phyloP scores from a whole-genome alignment of 768 basidiomycete genomes.

The Wakefieldia striispora region DNA sequence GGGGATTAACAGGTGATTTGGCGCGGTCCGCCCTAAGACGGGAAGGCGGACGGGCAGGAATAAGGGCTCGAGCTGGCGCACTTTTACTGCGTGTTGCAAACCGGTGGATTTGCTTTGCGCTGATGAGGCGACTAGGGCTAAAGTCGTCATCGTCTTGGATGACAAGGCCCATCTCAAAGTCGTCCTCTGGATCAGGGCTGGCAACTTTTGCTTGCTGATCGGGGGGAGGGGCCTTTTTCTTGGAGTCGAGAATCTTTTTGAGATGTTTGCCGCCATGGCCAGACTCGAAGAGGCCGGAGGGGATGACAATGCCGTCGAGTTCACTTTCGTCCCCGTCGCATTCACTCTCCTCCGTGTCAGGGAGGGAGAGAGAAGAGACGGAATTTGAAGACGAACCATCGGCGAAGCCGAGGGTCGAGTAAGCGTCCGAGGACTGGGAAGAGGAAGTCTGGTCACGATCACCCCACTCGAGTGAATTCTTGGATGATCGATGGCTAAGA shows the following conservation, averaged over 20 bases:
- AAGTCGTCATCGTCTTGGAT: conserved; percentile 83
- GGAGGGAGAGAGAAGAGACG: conserved; percentile 59
- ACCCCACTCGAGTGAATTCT: conserved; percentile 82
- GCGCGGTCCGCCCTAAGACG: conserved; percentile 60
- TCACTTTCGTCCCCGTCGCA: conserved; percentile 68
- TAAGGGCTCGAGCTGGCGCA: conserved; percentile 48
- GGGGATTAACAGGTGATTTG: conserved; percentile 71
- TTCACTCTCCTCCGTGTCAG: conserved; percentile 71
- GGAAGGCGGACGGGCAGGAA: conserved; percentile 61
- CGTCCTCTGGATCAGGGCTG: conserved; percentile 71
- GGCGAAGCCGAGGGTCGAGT: conserved; percentile 75
- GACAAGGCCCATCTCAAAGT: conserved; percentile 82
- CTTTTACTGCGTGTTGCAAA: conserved; percentile 56
- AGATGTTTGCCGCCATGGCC: conserved; percentile 54
- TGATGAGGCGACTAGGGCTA: conserved; percentile 71
- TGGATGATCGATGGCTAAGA: conserved; percentile 74
- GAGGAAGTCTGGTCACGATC: conserved; percentile 82
- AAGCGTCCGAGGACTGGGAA: conserved; percentile 85
- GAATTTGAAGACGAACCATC: conserved; percentile 74
- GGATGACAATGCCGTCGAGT: conserved; percentile 79
- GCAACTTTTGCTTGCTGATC: conserved; percentile 52
- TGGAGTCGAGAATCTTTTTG: conserved; percentile 49
- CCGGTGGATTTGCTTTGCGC: conserved; percentile 43
- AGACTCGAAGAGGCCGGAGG: conserved; percentile 72
- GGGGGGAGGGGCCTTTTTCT: conserved; percentile 54